phyloP scores from a whole-genome alignment of 1,139 yeast genomes.

The Yamadazyma jaroonii region DNA sequence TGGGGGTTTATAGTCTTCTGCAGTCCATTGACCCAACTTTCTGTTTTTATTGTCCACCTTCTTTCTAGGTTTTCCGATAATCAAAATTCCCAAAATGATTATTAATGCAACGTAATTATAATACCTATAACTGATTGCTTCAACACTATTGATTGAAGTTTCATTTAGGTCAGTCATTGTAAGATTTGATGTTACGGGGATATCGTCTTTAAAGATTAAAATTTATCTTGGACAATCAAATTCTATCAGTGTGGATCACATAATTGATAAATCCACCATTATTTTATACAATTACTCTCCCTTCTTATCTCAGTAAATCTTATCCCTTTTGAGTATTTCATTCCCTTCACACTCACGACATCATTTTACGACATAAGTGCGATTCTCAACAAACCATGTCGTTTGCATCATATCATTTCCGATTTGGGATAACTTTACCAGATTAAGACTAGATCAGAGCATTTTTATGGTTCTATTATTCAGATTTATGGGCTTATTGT shows the following conservation, averaged over 20 bases:
- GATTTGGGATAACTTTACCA: not conserved
- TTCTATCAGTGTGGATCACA: no score
- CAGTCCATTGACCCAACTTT: conserved; percentile 46
- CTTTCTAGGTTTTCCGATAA: conserved; percentile 5
- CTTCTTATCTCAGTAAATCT: conserved; percentile 2
- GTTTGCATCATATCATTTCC: not conserved
- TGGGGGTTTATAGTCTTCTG: conserved; percentile 52
- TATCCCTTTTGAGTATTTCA: conserved; percentile 2
- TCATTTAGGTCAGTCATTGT: conserved; percentile 1
- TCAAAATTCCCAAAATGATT: conserved; percentile 6
- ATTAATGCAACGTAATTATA: conserved; percentile 9
- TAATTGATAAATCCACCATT: no score
- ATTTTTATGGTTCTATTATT: no score
- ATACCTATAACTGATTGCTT: conserved; percentile 5
- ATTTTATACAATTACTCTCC: no score
- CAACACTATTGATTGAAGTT: not conserved
- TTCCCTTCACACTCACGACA: not conserved
- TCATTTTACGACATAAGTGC: not conserved
- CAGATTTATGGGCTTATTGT: no score
- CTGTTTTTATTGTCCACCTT: conserved; percentile 9
- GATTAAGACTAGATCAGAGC: no score
- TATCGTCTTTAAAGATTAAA: no score
- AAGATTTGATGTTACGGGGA: not conserved
- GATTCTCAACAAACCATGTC: not conserved
- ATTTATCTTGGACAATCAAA: not conserved